Base-by-base conservation (phyloP, 1,284 basidiomycete species). In the Cutaneotrichosporon dermatis region DNA sequence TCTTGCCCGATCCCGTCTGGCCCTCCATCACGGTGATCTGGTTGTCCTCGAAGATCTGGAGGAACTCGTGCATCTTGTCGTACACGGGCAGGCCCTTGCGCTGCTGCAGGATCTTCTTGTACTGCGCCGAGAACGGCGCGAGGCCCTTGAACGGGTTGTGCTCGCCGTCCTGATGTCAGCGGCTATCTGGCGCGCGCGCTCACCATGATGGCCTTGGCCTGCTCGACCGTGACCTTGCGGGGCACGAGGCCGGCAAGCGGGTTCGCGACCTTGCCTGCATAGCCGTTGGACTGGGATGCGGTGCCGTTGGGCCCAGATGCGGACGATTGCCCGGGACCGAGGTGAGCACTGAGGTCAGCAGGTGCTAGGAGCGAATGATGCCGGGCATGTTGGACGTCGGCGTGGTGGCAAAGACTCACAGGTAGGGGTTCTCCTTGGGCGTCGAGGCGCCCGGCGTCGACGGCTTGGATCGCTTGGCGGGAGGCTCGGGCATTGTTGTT, bases 1-100 rank as follows among this genome's bases (percentile, higher is more conserved):
- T 98, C 82, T 99, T 99, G 58, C 95, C 96, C 34, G 92, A 93
- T 11, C 96, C 95, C 1, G 96, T 97, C 81, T 99, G 95, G 69
- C 95, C 95, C 66, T 97, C 92, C 86, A 99, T 90, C 59, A 99
- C 87, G 51, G 92, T 89, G 67, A 95, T 88, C 80, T 96, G 93
- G 79, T 92, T 86, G 67, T 86, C 81, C 62, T 80, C 86, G 79
- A 93, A 96, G 77, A 91, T 87, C 66, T 87, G 83, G 70, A 87
- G 85, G 77, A 97, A 96, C 62, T 93, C 88, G 63, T 88, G 83
- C 93, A 98, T 97, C 80, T 97, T 91, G 8, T 87, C 81, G 71
- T 84, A 97, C 0, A 99, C 95, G 0, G 95, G 95, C 10, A 99
- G 81, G 71, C 90, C 90, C 80, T 88, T 92, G 58, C 96, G 84